A percentile compares a stretch with the other conserved stretches of the same genome.
These are phyloP conservation scores for Yamadazyma paraphyllophila DNA, from an alignment of 805 yeast species.

Conservation along the genomic window DNA sequence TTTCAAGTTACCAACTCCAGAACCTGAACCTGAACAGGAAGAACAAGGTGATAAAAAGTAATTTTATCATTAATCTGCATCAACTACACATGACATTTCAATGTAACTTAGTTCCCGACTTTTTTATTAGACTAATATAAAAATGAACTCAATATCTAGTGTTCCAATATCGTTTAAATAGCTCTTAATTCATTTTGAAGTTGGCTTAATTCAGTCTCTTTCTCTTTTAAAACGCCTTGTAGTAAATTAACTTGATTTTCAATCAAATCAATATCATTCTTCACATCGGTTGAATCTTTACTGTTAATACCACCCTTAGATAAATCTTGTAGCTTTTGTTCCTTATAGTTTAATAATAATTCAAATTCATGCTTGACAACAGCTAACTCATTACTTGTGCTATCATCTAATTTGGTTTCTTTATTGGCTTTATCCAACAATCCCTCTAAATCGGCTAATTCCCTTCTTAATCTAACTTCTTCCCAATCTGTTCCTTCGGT, in stretches of 20 bases:
- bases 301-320: slow-evolving; percentile 11
- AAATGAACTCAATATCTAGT: background rate
- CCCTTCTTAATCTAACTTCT: slow-evolving; percentile 76
- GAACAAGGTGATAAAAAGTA: slow-evolving; percentile 35
- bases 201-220: slow-evolving; percentile 57
- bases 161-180: too few relatives aligned
- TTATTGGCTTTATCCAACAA: slow-evolving; percentile 52
- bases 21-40: slow-evolving; percentile 59
- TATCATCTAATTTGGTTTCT: slow-evolving; percentile 17
- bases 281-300: slow-evolving; percentile 50
- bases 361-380: slow-evolving; percentile 65
- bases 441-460: slow-evolving; percentile 71
- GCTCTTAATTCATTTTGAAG: slow-evolving; percentile 37
- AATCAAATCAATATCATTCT: slow-evolving; percentile 63
- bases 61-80: slow-evolving; percentile 3
- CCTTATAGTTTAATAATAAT: slow-evolving; percentile 77
- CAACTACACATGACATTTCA: background rate
- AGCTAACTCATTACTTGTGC: slow-evolving; percentile 23
- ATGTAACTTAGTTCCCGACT: slow-evolving; percentile 4
- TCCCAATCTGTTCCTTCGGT: slow-evolving; percentile 91
- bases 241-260: slow-evolving; percentile 74
- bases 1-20: slow-evolving; percentile 80
- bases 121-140: slow-evolving; percentile 1
- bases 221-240: slow-evolving; percentile 62
- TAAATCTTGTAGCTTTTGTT: slow-evolving; percentile 45